Evolutionary conservation across 2,329 filamentous ascomycete species (phyloP).

Genomic region (Calonectria pteridis): DNA sequence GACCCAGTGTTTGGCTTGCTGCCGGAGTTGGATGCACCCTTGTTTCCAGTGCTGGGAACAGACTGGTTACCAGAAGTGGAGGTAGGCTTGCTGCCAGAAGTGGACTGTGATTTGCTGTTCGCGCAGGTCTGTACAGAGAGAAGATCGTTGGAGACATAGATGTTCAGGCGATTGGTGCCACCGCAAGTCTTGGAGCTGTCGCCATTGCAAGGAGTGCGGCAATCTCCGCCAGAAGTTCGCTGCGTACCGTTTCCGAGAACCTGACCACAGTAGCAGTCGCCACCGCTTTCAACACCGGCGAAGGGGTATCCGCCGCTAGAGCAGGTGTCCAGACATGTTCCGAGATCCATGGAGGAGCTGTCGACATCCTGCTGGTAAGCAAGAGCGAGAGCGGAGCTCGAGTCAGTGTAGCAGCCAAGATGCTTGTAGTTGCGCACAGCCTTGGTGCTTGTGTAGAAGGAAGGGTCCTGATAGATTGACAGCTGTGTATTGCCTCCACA

Average conservation of each 20-base stretch:
- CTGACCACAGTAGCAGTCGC: constrained; percentile 64
- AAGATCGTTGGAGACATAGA: constrained; percentile 63
- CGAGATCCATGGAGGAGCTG: constrained; percentile 54
- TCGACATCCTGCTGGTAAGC: constrained; percentile 57
- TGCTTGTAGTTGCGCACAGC: constrained; percentile 67
- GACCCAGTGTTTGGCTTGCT: background rate
- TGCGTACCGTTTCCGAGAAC: constrained; percentile 63
- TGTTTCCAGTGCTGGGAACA: background rate
- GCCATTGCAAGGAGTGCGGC: constrained; percentile 66
- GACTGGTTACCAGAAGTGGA: constrained; percentile 46
- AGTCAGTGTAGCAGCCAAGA: constrained; percentile 72
- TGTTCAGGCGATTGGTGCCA: constrained; percentile 55
- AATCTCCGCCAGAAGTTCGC: constrained; percentile 54
- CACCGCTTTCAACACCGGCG: constrained; percentile 62
- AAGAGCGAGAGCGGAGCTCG: constrained; percentile 57
- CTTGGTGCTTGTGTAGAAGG: constrained; percentile 59
- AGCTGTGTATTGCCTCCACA: constrained; percentile 63
- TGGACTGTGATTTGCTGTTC: background rate
- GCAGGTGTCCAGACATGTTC: constrained; percentile 58
- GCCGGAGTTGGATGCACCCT: background rate
- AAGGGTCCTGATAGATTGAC: constrained; percentile 63
- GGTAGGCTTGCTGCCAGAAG: background rate
- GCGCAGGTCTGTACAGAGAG: constrained; percentile 63
- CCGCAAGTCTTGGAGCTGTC: constrained; percentile 58
- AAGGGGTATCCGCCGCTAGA: constrained; percentile 59